Evolutionary conservation across 495 filamentous ascomycete genomes (phyloP), one percentile per base, ranked within the genome.

Genomic region (Darksidea phi): DNA sequence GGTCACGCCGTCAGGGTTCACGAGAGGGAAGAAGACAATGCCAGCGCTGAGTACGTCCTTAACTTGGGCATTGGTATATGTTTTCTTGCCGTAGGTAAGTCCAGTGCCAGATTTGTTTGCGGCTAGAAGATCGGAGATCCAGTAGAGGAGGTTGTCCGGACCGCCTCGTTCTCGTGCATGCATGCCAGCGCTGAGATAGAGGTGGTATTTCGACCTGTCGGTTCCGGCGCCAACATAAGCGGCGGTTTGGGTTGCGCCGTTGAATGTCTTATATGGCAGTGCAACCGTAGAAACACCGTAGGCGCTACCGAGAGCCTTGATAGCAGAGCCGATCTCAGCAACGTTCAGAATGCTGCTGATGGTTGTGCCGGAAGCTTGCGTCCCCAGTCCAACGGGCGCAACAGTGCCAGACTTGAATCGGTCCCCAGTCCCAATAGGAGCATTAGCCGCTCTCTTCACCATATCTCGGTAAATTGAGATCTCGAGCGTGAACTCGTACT

Each of bases 1-100:
- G 26, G 81, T 72, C 66, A 87, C 85, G 50, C 81, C 84, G 67
- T 86, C 83, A 0, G 83, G 82, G 68, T 86, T 86, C 45, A 84
- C 80, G 28, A 86, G 64, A 0, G 84, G 84, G 54, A 86, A 73
- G 64, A 86, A 69, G 49, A 79, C 76, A 48, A 79, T 67, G 54
- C 75, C 75, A 7, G 70, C 58, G 15, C 61, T 56, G 25, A 76
- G 68, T 1, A 71, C 73, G 12, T 52, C 67, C 57, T 69, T 68
- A 42, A 78, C 76, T 48, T 78, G 66, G 1, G 68, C 64, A 61
- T 71, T 64, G 54, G 71, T 75, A 61, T 77, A 79, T 3, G 73
- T 50, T 48, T 72, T 70, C 15, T 61, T 56, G 46, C 76, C 77
- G 63, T 76, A 79, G 0, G 64, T 72, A 5, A 79, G 68, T 24